Percentiles rank a stretch among this genome's conserved stretches.
Conservation (phyloP, 139 green algal genomes). For the Chlorella sp. region DNA sequence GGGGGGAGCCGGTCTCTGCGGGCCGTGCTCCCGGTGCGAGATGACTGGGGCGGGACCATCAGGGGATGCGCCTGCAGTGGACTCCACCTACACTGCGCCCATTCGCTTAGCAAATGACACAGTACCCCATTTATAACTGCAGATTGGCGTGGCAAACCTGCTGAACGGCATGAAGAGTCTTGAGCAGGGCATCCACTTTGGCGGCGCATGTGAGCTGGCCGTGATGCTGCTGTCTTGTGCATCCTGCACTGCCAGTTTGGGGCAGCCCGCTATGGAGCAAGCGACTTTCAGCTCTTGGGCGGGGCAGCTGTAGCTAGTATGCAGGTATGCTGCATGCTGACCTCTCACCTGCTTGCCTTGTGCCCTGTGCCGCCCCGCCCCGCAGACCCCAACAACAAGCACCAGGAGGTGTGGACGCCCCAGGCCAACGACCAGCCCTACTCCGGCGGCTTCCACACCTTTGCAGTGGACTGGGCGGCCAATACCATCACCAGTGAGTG, state of each 20-base stretch:
- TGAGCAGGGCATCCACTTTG: constrained; percentile 10
- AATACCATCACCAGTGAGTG: not conserved
- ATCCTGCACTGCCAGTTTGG: too few relatives aligned
- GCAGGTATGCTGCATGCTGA: too few relatives aligned
- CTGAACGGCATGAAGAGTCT: not conserved
- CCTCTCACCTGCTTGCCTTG: too few relatives aligned
- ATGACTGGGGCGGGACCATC: too few relatives aligned
- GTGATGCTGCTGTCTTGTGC: not conserved
- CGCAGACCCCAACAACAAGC: not conserved
- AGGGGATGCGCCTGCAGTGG: too few relatives aligned
- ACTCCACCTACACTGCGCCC: too few relatives aligned
- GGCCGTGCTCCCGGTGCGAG: too few relatives aligned
- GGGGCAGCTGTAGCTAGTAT: too few relatives aligned
- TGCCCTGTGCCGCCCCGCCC: not conserved
- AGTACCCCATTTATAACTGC: not conserved
- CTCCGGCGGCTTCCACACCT: not conserved
- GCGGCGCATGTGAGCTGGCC: not conserved
- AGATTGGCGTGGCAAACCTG: not conserved
- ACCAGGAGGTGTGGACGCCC: not conserved
- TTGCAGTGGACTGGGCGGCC: not conserved
- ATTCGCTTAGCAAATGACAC: too few relatives aligned
- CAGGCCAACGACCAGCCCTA: constrained; percentile 8
- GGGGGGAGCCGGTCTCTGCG: too few relatives aligned
- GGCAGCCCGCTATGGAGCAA: too few relatives aligned
- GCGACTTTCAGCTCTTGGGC: too few relatives aligned